Evolutionary conservation across 345 rosid genomes (phyloP).

Genomic region (Triadica sebifera): DNA sequence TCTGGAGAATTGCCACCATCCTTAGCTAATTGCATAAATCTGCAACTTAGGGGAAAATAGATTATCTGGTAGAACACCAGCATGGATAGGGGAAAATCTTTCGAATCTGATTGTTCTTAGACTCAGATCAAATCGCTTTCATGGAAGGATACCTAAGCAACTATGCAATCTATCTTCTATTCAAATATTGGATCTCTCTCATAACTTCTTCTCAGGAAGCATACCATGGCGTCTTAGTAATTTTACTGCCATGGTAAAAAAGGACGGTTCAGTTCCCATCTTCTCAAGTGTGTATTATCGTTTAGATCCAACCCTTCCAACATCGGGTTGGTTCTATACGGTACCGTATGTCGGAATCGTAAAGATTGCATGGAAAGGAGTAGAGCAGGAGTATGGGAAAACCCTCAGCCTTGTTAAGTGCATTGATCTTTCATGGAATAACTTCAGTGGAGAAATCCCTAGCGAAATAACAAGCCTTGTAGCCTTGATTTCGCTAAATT

Average conservation of each 20-base stretch:
- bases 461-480: neutral
- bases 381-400: slow-evolving; percentile 3
- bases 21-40: neutral
- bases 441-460: slow-evolving; percentile 1
- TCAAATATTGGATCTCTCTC: slow-evolving; percentile 23
- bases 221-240: slow-evolving; percentile 19
- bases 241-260: slow-evolving; percentile 18
- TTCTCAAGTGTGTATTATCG: neutral
- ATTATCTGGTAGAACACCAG: neutral
- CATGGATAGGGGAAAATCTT: slow-evolving; percentile 8
- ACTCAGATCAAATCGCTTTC: slow-evolving; percentile 13
- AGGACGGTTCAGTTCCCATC: neutral
- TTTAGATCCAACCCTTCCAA: neutral
- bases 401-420: neutral
- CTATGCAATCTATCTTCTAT: slow-evolving; percentile 15
- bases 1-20: neutral
- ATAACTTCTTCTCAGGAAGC: slow-evolving; percentile 15
- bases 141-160: slow-evolving; percentile 17
- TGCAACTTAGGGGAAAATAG: neutral
- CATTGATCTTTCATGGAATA: slow-evolving; percentile 7
- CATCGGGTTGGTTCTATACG: neutral
- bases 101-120: neutral
- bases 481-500: slow-evolving; percentile 6
- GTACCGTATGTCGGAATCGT: neutral
- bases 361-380: neutral